phyloP scores from a whole-genome alignment of 2,329 filamentous ascomycete genomes.

The Ceratocystis alfenasii region DNA sequence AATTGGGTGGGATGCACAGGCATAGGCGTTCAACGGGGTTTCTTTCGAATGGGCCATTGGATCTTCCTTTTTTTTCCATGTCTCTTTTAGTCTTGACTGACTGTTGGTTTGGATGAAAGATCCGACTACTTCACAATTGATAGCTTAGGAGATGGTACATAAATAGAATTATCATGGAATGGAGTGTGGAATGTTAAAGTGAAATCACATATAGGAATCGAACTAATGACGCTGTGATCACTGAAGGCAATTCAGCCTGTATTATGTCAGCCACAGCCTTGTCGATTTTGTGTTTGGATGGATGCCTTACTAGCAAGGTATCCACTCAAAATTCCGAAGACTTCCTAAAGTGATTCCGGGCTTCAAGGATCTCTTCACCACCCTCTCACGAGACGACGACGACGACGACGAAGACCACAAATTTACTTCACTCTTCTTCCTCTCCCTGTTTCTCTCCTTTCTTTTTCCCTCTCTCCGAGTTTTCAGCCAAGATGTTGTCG shows the following conservation, averaged over 20 bases:
- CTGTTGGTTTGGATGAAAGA: not conserved
- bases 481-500: conserved; percentile 40
- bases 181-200: not conserved
- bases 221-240: not conserved
- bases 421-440: conserved; percentile 24
- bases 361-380: conserved; percentile 19
- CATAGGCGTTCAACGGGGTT: conserved; percentile 11
- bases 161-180: not conserved
- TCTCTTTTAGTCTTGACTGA: conserved; percentile 7
- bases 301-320: conserved; percentile 22
- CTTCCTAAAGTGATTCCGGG: conserved; percentile 18
- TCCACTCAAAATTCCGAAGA: conserved; percentile 22
- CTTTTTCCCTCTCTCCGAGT: conserved; percentile 2
- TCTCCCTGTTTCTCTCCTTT: conserved; percentile 26
- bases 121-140: not conserved
- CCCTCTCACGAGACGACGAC: conserved; percentile 17
- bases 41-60: conserved; percentile 1
- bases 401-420: conserved; percentile 22
- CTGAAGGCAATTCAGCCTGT: no score
- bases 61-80: conserved; percentile 11
- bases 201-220: not conserved
- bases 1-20: conserved; percentile 2
- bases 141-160: not conserved
- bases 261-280: conserved; percentile 22
- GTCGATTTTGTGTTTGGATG: conserved; percentile 1